Percentiles rank a stretch among this genome's conserved stretches.
These are phyloP conservation scores for Penicillium sp. DNA, from an alignment of 2,329 filamentous ascomycete species.

Conservation along the genomic window DNA sequence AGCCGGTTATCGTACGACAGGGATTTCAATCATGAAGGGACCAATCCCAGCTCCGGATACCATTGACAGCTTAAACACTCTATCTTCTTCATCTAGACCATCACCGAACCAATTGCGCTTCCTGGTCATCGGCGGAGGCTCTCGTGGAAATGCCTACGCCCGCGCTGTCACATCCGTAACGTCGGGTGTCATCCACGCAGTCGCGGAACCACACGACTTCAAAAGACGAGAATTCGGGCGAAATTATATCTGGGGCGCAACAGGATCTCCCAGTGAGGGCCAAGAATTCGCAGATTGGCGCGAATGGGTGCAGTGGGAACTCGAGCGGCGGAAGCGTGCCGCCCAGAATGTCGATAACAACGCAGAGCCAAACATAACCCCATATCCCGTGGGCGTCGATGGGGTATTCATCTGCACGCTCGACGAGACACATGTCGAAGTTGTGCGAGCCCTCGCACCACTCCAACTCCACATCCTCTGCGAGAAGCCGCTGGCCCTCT, in stretches of 20 bases:
- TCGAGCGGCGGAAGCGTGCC: slow-evolving; percentile 54
- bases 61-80: not conserved
- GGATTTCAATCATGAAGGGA: slow-evolving; percentile 22
- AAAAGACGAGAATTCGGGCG: slow-evolving; percentile 71
- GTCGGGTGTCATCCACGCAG: slow-evolving; percentile 68
- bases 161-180: slow-evolving; percentile 63
- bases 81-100: not conserved
- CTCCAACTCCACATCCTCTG: slow-evolving; percentile 79
- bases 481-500: slow-evolving; percentile 89
- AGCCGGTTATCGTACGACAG: too few relatives aligned
- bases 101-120: slow-evolving; percentile 54
- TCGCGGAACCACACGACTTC: slow-evolving; percentile 77
- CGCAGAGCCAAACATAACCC: slow-evolving; percentile 5
- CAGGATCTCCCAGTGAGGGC: slow-evolving; percentile 51
- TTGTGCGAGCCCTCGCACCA: slow-evolving; percentile 70
- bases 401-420: slow-evolving; percentile 72
- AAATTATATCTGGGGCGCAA: slow-evolving; percentile 68
- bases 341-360: slow-evolving; percentile 27
- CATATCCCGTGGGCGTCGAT: slow-evolving; percentile 57
- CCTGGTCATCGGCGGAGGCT: slow-evolving; percentile 79
- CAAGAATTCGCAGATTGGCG: slow-evolving; percentile 73
- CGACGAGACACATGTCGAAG: slow-evolving; percentile 84
- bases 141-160: slow-evolving; percentile 73
- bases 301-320: slow-evolving; percentile 73
- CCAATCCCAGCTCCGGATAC: slow-evolving; percentile 13